Base-by-base conservation (phyloP, 2,329 filamentous ascomycete species). In the Talaromyces rugulosus region DNA sequence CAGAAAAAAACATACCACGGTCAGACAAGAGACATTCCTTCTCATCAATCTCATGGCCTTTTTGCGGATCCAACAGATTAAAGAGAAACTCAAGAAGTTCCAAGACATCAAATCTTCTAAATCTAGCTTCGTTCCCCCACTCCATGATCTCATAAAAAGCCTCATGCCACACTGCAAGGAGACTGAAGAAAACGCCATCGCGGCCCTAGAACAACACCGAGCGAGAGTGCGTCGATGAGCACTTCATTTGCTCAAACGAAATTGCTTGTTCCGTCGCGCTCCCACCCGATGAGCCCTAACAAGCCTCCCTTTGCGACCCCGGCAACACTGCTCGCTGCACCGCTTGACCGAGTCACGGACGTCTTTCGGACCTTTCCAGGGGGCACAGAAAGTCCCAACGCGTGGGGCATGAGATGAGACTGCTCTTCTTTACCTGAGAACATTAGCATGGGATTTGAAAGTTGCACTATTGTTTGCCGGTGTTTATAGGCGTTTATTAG, bases 291-390 rank as follows among this genome's bases (percentile, higher is more conserved):
- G 16, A 77, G 80, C 3, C 80, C 81, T 0, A 78, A 83, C 64
- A 78, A 79, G 40, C 82, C 83, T 2, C 82, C 36, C 81, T 87
- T 85, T 63, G 83, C 87, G 75, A 83, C 81, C 0, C 82, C 78
- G 0, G 79, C 78, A 63, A 83, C 82, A 0, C 66, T 88, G 18
- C 63, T 87, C 70, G 74, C 81, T 0, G 83, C 84, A 16, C 85
- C 85, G 0, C 74, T 87, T 31, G 85, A 87, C 69, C 80, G 78
- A 63, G 64, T 88, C 34, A 74, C 72, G 42, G 84, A 87, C 69
- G 56, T 85, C 7, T 84, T 86, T 65, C 72, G 80, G 23, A 82
- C 81, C 69, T 88, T 85, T 66, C 83, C 82, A 12, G 50, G 31
- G n/a, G 11, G 1, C 18, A 53, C 27, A 27, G 44, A 3, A 23